phyloP scores from a whole-genome alignment of 352 stramenopile species.

The Phytophthora sp. region DNA sequence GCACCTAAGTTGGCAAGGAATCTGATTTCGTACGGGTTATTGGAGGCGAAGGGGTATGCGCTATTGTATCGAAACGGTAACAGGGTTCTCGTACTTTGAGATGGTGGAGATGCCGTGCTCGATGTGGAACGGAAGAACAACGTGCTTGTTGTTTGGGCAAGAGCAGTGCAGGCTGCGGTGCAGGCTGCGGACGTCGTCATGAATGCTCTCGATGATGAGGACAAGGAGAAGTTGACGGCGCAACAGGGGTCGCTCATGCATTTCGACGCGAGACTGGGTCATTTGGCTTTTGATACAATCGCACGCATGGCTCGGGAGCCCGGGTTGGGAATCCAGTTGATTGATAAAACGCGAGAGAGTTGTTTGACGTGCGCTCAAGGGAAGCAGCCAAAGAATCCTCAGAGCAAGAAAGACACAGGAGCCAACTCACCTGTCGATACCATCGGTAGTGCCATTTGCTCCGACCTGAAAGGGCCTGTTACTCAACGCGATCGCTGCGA shows the following conservation, averaged over 20 bases:
- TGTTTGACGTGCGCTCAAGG: neutral
- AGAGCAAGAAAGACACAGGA: neutral
- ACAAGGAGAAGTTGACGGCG: neutral
- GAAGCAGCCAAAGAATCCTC: neutral
- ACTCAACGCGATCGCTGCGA: neutral
- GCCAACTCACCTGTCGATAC: neutral
- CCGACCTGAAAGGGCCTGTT: neutral
- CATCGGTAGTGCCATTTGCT: neutral
- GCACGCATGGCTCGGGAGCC: neutral
- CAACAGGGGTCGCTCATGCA: neutral
- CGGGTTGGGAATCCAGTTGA: neutral
- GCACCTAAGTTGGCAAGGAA: neutral
- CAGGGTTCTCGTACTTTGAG: neutral
- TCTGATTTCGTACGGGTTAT: neutral
- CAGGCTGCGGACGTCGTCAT: neutral
- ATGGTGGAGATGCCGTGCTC: neutral
- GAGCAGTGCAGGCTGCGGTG: neutral
- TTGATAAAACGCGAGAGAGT: neutral
- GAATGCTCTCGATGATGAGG: neutral
- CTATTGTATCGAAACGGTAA: neutral
- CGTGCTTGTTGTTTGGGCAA: neutral
- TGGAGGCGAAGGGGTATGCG: neutral
- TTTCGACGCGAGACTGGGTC: neutral
- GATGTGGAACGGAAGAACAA: neutral
- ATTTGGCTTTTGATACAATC: neutral